Evolutionary conservation across 2,329 filamentous ascomycete genomes (phyloP).

Genomic region (Pezicula radicicola): DNA sequence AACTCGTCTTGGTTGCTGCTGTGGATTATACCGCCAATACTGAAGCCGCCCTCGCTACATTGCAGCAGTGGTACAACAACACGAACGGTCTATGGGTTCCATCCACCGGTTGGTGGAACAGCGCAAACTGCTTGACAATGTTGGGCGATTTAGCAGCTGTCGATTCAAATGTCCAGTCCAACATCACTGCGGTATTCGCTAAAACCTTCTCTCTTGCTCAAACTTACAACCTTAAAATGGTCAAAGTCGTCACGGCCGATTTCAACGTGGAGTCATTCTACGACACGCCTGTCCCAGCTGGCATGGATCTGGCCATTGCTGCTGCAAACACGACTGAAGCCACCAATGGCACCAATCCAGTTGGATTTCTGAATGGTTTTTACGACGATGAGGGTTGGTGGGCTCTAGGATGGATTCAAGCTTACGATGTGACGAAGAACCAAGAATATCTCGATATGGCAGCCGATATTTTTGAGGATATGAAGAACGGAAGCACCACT

Average conservation of each 20-base stretch:
- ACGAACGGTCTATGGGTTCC: not conserved
- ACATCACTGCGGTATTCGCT: constrained; percentile 36
- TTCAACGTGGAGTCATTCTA: constrained; percentile 19
- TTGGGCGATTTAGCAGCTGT: constrained; percentile 20
- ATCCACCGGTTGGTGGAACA: not conserved
- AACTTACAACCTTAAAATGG: constrained; percentile 21
- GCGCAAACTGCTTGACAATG: not conserved
- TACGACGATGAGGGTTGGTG: constrained; percentile 65
- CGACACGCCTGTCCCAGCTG: not conserved
- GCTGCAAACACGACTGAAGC: not conserved
- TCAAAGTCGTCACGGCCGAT: constrained; percentile 17
- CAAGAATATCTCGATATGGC: constrained; percentile 49
- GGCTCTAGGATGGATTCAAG: constrained; percentile 57
- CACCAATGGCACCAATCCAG: constrained; percentile 10
- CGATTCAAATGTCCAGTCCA: constrained; percentile 29
- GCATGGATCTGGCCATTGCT: not conserved
- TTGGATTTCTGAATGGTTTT: constrained; percentile 48
- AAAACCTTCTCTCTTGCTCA: constrained; percentile 35
- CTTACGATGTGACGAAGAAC: constrained; percentile 52
- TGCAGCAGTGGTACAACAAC: not conserved
- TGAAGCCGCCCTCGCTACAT: not conserved
- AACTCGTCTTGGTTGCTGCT: not conserved
- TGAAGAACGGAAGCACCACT: constrained; percentile 45
- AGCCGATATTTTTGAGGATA: constrained; percentile 52
- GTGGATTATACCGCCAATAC: not conserved